Evolutionary conservation across 139 green algal genomes (phyloP).

Genomic region (Yamagishiella unicocca): DNA sequence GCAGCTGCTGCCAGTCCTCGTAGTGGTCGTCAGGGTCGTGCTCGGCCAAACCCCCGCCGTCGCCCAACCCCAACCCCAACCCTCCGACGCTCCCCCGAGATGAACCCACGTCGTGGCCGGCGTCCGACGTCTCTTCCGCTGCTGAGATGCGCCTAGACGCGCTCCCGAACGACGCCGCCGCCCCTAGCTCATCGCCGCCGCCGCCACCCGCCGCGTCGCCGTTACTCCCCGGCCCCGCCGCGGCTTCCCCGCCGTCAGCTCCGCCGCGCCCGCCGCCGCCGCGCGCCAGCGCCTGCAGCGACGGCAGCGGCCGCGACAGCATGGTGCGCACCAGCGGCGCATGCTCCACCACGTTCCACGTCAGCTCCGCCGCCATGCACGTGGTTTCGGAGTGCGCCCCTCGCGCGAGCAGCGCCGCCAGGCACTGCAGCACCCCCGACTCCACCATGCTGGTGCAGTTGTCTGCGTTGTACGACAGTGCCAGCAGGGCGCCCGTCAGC

Average conservation of each 20-base stretch:
- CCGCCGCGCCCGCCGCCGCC: neutral
- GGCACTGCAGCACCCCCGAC: conserved; percentile 43
- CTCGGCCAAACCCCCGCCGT: neutral
- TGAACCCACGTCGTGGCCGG: no score
- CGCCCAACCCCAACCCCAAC: neutral
- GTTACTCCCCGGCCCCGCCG: neutral
- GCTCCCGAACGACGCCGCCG: neutral
- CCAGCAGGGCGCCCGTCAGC: conserved; percentile 30
- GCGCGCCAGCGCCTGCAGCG: conserved; percentile 31
- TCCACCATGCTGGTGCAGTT: conserved; percentile 48
- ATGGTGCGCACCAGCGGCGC: neutral
- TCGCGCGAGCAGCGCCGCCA: conserved; percentile 44
- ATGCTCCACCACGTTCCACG: conserved; percentile 62
- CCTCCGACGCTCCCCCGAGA: neutral
- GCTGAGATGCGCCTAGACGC: neutral
- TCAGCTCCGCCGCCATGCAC: conserved; percentile 43
- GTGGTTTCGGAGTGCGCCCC: conserved; percentile 35
- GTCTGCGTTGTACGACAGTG: conserved; percentile 49
- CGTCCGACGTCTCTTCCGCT: neutral
- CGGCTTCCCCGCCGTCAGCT: neutral
- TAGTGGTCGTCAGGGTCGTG: neutral
- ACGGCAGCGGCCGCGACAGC: conserved; percentile 27
- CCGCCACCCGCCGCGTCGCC: neutral
- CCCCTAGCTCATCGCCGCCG: neutral
- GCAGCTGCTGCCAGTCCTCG: neutral